Evolutionary conservation across 352 stramenopile species (phyloP).

Genomic region (Pythium biforme): DNA sequence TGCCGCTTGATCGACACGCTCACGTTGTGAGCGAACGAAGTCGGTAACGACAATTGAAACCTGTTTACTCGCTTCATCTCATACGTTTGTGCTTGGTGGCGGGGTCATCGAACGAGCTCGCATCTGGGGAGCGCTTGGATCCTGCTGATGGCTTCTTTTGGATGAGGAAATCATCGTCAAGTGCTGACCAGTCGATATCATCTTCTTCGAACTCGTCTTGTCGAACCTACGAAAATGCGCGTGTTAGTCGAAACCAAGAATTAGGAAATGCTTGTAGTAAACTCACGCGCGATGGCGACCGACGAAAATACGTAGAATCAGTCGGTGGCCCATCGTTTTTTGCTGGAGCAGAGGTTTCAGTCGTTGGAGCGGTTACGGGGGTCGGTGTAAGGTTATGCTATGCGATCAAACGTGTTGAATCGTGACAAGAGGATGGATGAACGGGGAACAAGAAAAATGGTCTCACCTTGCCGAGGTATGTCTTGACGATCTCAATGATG

Average conservation of each 20-base stretch:
- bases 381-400: constrained; percentile 67
- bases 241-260: background rate
- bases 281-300: constrained; percentile 23
- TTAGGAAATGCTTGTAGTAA: background rate
- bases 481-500: constrained; percentile 84
- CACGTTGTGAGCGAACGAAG: constrained; percentile 44
- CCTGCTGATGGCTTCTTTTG: constrained; percentile 3
- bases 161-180: constrained; percentile 36
- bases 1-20: constrained; percentile 99
- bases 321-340: constrained; percentile 15
- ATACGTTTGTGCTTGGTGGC: constrained; percentile 5
- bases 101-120: background rate
- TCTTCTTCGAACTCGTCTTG: constrained; percentile 36
- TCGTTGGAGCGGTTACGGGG: constrained; percentile 10
- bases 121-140: constrained; percentile 10
- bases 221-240: background rate
- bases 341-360: background rate
- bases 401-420: background rate
- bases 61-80: constrained; percentile 11
- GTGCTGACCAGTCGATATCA: constrained; percentile 63
- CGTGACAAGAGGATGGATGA: background rate
- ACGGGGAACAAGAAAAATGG: background rate
- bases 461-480: constrained; percentile 70
- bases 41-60: background rate
- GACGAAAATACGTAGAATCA: constrained; percentile 53